Evolutionary conservation across 1,139 yeast species (phyloP).

Genomic region (Eremothecium coryli): DNA sequence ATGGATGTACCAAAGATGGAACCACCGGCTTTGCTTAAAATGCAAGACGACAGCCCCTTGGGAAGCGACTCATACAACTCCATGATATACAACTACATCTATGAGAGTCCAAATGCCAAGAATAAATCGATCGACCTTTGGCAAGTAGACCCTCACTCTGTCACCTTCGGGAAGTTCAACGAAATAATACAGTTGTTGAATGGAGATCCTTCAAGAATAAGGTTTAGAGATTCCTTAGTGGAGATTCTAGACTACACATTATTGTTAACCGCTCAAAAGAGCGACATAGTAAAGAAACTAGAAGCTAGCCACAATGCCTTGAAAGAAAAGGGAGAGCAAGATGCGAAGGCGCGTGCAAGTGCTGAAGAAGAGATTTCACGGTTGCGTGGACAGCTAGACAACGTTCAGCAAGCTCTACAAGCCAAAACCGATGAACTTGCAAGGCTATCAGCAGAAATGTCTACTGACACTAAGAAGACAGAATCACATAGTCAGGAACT

Average conservation of each 20-base stretch:
- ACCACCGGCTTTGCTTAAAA: background rate
- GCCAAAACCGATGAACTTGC: slow-evolving; percentile 2
- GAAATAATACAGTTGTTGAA: slow-evolving; percentile 8
- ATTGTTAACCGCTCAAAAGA: slow-evolving; percentile 4
- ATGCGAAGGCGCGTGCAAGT: background rate
- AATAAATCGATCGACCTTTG: slow-evolving; percentile 12
- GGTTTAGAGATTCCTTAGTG: slow-evolving; percentile 6
- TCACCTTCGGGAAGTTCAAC: slow-evolving; percentile 14
- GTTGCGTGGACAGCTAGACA: background rate
- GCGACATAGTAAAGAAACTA: slow-evolving; percentile 1
- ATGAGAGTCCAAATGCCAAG: slow-evolving; percentile 9
- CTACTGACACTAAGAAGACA: background rate
- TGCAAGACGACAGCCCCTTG: background rate
- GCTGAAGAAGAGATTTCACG: background rate
- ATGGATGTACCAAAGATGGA: background rate
- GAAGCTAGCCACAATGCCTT: background rate
- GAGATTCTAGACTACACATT: slow-evolving; percentile 8
- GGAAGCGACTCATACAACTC: no score
- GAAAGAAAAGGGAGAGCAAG: background rate
- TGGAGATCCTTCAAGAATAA: slow-evolving; percentile 3
- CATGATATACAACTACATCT: slow-evolving; percentile 13
- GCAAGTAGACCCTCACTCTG: slow-evolving; percentile 13
- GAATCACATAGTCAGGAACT: slow-evolving; percentile 2
- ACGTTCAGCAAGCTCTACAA: background rate
- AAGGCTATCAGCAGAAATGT: background rate